These are phyloP conservation scores for Puya raimondii DNA, from an alignment of 176 grass and related monocot species.

Conservation along the genomic window DNA sequence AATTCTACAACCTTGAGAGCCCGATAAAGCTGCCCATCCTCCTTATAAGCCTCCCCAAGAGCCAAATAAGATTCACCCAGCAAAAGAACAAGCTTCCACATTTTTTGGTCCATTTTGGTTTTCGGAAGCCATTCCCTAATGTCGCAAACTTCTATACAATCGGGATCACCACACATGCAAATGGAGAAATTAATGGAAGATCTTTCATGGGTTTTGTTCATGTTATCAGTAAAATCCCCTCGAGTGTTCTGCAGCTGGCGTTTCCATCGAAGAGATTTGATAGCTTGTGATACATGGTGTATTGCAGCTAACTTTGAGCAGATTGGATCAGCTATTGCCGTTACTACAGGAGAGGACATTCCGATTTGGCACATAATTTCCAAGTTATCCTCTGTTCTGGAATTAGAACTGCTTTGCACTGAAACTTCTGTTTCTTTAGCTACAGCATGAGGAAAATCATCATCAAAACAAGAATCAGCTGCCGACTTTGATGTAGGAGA, in stretches of 20 bases:
- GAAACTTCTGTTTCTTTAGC: constrained; percentile 25
- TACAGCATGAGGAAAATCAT: constrained; percentile 33
- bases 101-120: constrained; percentile 85
- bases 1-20: constrained; percentile 93
- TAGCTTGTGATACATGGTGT: constrained; percentile 94
- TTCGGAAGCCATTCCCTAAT: constrained; percentile 97
- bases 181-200: constrained; percentile 52
- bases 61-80: constrained; percentile 96
- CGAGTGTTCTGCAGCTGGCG: constrained; percentile 67
- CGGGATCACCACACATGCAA: constrained; percentile 82
- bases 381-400: constrained; percentile 28
- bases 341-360: constrained; percentile 34
- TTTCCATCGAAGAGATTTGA: constrained; percentile 97
- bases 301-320: constrained; percentile 96
- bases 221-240: constrained; percentile 28
- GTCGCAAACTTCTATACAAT: constrained; percentile 94
- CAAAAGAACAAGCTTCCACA: constrained; percentile 98
- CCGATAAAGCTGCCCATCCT: constrained; percentile 59
- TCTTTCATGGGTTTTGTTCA: constrained; percentile 52
- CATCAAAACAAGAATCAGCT: constrained; percentile 14
- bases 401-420: constrained; percentile 15
- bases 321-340: constrained; percentile 66
- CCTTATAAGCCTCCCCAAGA: constrained; percentile 78
- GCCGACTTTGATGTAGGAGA: constrained; percentile 13
- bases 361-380: constrained; percentile 46